Base-by-base conservation (phyloP, 106 monocot genomes). In the Iris macrosiphon region DNA sequence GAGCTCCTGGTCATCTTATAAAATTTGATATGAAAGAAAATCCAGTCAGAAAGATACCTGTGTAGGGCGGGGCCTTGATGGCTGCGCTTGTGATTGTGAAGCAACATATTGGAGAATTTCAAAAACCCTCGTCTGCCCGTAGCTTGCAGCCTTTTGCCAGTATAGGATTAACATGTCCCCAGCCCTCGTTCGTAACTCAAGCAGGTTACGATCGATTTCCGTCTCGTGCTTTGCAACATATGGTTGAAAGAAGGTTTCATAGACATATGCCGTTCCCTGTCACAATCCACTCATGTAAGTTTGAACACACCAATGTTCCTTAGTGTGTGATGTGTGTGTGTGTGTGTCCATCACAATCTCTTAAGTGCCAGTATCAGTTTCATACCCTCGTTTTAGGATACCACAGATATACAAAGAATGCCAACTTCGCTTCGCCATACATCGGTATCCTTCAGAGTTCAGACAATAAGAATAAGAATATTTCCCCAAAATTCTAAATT, bases 371-470 rank as follows among this genome's bases (percentile, higher is more conserved):
- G 6, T 14, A 28, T 40, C 39, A 14, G 6, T 14, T 20, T 22
- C 60, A 22, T 68, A 93, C 95, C 89, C 61, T 89, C 49, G 89
- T 96, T 55, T 75, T 96, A 7, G 95, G 95, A 64, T 75, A 78
- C 95, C 89, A 96, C 11, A 96, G 66, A 68, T 96, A 96, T 29
- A 96, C 52, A 55, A 82, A 83, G 38, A 96, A 83, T 33, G 74
- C 82, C 55, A 96, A 44, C 75, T 96, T 96, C 41, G 89, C 95
- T 74, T 89, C 95, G 39, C 50, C 67, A 48, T 95, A 95, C 80
- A 95, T 75, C 17, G 95, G 95, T 59, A 95, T 40, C 95, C 95
- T 95, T 55, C 38, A 72, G 47, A 27, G 41, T 10, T 0, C 25
- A 57, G 34, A 10, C 34, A 39, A 56, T 18, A 57, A 25, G 6